Percentiles rank a stretch among this genome's conserved stretches.
Evolutionary conservation across 2,329 filamentous ascomycete genomes (phyloP).

Genomic region (Scedosporium boydii): DNA sequence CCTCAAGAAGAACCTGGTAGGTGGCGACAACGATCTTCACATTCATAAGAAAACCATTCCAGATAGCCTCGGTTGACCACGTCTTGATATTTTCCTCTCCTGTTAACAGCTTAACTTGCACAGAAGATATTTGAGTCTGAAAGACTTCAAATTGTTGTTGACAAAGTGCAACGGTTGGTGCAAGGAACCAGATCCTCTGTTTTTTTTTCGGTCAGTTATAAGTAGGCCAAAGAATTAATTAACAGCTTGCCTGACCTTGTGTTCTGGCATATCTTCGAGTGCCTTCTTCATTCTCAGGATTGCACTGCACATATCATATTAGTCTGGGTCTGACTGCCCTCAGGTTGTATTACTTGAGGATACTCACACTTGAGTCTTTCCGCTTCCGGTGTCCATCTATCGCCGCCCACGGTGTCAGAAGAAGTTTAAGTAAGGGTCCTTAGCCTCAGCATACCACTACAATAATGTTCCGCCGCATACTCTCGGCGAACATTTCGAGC

Average conservation of each 20-base stretch:
- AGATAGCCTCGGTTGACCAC: conserved; percentile 59
- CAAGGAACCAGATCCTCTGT: conserved; percentile 57
- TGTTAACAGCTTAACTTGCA: conserved; percentile 52
- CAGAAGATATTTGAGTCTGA: conserved; percentile 46
- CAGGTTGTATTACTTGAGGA: not conserved
- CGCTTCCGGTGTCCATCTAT: conserved; percentile 72
- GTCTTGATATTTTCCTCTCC: conserved; percentile 61
- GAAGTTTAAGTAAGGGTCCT: conserved; percentile 7
- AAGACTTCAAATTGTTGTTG: conserved; percentile 57
- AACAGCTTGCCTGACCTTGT: conserved; percentile 39
- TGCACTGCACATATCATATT: conserved; percentile 36
- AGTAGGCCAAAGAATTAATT: not conserved
- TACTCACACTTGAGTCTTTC: conserved; percentile 67
- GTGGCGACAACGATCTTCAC: conserved; percentile 70
- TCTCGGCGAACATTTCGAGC: conserved; percentile 64
- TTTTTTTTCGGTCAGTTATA: not conserved
- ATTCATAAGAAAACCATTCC: conserved; percentile 56
- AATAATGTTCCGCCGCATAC: conserved; percentile 60
- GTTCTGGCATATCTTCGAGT: conserved; percentile 39
- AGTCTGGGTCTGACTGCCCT: not conserved
- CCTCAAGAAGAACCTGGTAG: conserved; percentile 64
- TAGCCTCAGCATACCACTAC: conserved; percentile 46
- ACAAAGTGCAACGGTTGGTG: conserved; percentile 59
- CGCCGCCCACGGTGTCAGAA: not conserved
- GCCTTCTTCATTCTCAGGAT: conserved; percentile 58